Conservation (phyloP, 345 rosid species). For the Gossypium australe region DNA sequence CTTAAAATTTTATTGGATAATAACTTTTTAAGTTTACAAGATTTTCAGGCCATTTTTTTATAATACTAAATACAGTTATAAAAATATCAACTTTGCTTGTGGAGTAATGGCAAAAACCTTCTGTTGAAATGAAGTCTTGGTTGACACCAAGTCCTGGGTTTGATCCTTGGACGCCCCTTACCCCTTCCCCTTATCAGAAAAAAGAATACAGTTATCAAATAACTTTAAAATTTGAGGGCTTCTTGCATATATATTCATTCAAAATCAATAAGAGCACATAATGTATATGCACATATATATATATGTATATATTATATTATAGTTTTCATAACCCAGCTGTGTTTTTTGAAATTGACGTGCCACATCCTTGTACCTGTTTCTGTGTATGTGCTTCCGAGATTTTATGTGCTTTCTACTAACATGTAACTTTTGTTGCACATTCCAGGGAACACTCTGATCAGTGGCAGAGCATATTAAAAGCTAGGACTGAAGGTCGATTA, state of each 20-base stretch:
- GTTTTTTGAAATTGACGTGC: not conserved
- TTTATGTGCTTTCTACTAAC: not conserved
- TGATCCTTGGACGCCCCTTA: no score
- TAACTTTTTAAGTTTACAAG: not conserved
- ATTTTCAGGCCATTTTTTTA: not conserved
- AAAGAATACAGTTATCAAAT: not conserved
- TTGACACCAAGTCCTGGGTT: no score
- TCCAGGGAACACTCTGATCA: constrained; percentile 71
- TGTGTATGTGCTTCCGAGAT: not conserved
- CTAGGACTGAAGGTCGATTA: constrained; percentile 82
- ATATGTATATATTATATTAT: not conserved
- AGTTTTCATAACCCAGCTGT: not conserved
- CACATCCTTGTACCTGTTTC: not conserved
- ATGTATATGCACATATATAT: not conserved
- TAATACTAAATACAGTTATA: not conserved
- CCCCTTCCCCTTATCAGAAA: no score
- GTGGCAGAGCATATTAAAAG: constrained; percentile 70
- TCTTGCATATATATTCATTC: not conserved
- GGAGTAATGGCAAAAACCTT: no score
- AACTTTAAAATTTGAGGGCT: not conserved
- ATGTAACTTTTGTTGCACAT: constrained; percentile 15
- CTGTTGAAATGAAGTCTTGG: no score
- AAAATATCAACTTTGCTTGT: not conserved
- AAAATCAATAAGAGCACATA: not conserved
- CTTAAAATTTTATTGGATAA: not conserved